Percentiles rank a stretch among this genome's conserved stretches.
phyloP scores from a whole-genome alignment of 2,329 filamentous ascomycete genomes.

The Reticulascus tulasneorum region DNA sequence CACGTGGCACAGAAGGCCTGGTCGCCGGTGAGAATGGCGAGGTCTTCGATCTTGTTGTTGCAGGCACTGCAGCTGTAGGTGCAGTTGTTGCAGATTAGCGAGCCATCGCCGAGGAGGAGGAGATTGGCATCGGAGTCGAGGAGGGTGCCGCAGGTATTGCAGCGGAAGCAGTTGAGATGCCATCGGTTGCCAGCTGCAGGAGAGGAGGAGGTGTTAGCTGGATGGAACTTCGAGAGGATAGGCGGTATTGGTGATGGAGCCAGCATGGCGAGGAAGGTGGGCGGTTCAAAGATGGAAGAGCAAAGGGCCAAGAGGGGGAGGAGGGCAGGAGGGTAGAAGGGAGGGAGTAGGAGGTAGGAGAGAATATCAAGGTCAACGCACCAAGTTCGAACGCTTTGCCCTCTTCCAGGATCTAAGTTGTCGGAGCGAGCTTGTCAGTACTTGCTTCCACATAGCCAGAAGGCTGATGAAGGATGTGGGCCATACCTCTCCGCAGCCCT shows the following conservation, averaged over 20 bases:
- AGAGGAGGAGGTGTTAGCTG: slow-evolving; percentile 20
- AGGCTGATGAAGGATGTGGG: slow-evolving; percentile 1
- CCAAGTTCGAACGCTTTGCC: slow-evolving; percentile 97
- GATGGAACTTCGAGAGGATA: slow-evolving; percentile 14
- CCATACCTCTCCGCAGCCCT: slow-evolving; percentile 83
- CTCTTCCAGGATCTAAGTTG: slow-evolving; percentile 83
- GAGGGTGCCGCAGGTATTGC: slow-evolving; percentile 89
- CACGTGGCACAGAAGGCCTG: slow-evolving; percentile 97
- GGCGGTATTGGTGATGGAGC: slow-evolving; percentile 9
- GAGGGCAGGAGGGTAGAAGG: neutral
- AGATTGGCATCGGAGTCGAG: slow-evolving; percentile 98
- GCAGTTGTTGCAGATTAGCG: slow-evolving; percentile 98
- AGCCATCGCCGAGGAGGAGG: slow-evolving; percentile 92
- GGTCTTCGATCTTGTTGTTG: slow-evolving; percentile 94
- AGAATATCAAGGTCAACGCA: slow-evolving; percentile 39
- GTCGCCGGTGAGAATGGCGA: slow-evolving; percentile 94
- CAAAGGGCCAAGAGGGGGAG: neutral
- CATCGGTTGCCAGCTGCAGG: slow-evolving; percentile 79
- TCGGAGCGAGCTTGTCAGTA: slow-evolving; percentile 12
- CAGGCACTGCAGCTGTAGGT: slow-evolving; percentile 98
- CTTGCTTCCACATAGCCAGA: slow-evolving; percentile 8
- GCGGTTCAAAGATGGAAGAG: slow-evolving; percentile 1
- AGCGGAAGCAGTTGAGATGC: slow-evolving; percentile 99
- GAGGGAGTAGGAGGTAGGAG: neutral
- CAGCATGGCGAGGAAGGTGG: slow-evolving; percentile 4